Percentiles rank a stretch among this genome's conserved stretches.
These are phyloP conservation scores for Eutrema yunnanense DNA, from an alignment of 345 rosid species.

Conservation along the genomic window DNA sequence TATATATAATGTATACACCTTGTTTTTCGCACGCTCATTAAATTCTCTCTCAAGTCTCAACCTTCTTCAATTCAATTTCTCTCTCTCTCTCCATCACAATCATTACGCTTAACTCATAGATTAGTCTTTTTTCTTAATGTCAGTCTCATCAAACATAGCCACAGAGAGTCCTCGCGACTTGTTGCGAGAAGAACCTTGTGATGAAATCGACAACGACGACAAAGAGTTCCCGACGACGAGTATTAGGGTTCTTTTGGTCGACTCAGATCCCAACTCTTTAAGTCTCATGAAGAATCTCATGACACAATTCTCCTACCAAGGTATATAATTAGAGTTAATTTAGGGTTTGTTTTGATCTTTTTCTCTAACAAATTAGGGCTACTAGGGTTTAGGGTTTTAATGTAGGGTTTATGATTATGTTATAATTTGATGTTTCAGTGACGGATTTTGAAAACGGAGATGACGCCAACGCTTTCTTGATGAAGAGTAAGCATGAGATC, in stretches of 20 bases:
- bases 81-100: not conserved
- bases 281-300: not conserved
- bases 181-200: not conserved
- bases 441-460: not conserved
- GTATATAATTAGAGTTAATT: not conserved
- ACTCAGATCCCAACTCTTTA: conserved; percentile 8
- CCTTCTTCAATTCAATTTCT: conserved; percentile 12
- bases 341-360: not conserved
- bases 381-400: not conserved
- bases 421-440: conserved; percentile 7
- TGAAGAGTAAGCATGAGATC: conserved; percentile 10
- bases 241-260: conserved; percentile 21
- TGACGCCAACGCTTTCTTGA: conserved; percentile 4
- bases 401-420: not conserved
- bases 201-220: not conserved
- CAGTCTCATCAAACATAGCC: not conserved
- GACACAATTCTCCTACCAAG: conserved; percentile 15
- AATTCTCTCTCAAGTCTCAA: not conserved
- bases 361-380: not conserved
- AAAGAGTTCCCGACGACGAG: not conserved
- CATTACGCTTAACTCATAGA: not conserved
- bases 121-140: not conserved
- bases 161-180: not conserved
- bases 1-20: not conserved
- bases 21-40: conserved; percentile 14